A percentile compares a stretch with the other conserved stretches of the same genome.
These are phyloP conservation scores for Puccinia hordei DNA, from an alignment of 1,284 basidiomycete genomes.

Conservation along the genomic window DNA sequence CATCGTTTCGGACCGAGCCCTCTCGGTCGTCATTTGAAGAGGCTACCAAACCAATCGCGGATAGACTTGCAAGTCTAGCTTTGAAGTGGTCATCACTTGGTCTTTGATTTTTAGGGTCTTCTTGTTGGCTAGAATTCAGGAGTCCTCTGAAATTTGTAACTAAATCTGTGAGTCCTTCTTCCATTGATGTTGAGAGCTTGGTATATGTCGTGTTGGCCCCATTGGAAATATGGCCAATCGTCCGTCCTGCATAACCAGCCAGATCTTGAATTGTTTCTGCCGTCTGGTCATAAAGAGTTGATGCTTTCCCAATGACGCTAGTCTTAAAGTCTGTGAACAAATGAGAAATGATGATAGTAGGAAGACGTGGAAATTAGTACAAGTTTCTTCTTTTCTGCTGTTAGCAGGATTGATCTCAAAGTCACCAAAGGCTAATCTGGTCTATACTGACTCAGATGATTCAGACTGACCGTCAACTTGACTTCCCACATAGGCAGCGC, in stretches of 20 bases:
- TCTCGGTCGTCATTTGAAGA: constrained; percentile 9
- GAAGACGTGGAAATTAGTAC: too few species aligned
- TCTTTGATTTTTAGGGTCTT: constrained; percentile 1
- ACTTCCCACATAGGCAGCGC: constrained; percentile 44
- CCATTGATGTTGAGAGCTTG: constrained; percentile 12
- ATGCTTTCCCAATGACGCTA: not conserved
- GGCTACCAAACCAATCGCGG: constrained; percentile 24
- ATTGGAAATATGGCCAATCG: constrained; percentile 11
- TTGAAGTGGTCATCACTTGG: not conserved
- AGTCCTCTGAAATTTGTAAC: not conserved
- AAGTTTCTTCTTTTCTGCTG: not conserved
- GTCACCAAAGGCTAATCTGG: not conserved
- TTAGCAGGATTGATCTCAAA: not conserved
- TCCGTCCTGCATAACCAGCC: not conserved
- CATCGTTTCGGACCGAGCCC: constrained; percentile 8
- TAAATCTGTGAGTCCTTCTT: constrained; percentile 14
- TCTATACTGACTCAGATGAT: not conserved
- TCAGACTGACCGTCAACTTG: constrained; percentile 44
- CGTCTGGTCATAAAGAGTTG: not conserved
- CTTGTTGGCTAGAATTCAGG: constrained; percentile 15
- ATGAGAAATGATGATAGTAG: not conserved
- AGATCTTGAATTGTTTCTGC: not conserved
- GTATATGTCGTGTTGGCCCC: constrained; percentile 8
- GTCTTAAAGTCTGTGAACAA: constrained; percentile 12
- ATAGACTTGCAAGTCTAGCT: not conserved